These are phyloP conservation scores for Candida mesenterica DNA, from an alignment of 1,139 yeast species.

Conservation along the genomic window DNA sequence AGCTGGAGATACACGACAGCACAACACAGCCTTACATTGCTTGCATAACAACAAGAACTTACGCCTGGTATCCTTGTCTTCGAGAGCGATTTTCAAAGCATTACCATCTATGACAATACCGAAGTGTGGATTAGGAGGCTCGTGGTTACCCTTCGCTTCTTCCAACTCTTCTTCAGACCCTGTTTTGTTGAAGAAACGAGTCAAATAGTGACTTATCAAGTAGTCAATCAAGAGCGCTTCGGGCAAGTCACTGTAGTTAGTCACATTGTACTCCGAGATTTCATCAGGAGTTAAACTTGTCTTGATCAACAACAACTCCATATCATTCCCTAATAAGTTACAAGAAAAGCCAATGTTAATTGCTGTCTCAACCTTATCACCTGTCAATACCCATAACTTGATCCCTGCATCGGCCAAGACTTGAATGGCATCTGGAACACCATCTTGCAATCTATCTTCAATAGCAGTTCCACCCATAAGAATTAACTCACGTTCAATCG, in stretches of 20 bases:
- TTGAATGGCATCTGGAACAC: slow-evolving; percentile 49
- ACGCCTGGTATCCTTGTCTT: slow-evolving; percentile 52
- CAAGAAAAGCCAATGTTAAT: slow-evolving; percentile 52
- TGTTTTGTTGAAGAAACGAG: slow-evolving; percentile 58
- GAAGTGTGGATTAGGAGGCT: slow-evolving; percentile 71
- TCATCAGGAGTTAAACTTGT: slow-evolving; percentile 33
- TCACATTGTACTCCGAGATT: slow-evolving; percentile 29
- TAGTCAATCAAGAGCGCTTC: slow-evolving; percentile 44
- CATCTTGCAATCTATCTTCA: slow-evolving; percentile 51
- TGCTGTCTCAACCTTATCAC: slow-evolving; percentile 53
- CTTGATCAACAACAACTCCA: slow-evolving; percentile 44
- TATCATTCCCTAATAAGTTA: slow-evolving; percentile 47
- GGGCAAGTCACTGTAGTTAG: slow-evolving; percentile 26
- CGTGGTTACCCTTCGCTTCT: slow-evolving; percentile 66
- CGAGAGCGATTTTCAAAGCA: slow-evolving; percentile 72
- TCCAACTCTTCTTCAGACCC: slow-evolving; percentile 62
- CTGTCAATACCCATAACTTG: slow-evolving; percentile 51
- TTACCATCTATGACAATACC: slow-evolving; percentile 94
- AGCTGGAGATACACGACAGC: slow-evolving; percentile 97
- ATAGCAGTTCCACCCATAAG: slow-evolving; percentile 54
- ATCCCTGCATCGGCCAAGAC: slow-evolving; percentile 48
- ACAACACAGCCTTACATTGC: slow-evolving; percentile 87
- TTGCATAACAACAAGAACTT: slow-evolving; percentile 85
- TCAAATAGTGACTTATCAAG: slow-evolving; percentile 59
- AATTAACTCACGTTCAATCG: slow-evolving; percentile 43